Conservation (phyloP, 2,329 filamentous ascomycete species). For the Trichoderma semiorbis region DNA sequence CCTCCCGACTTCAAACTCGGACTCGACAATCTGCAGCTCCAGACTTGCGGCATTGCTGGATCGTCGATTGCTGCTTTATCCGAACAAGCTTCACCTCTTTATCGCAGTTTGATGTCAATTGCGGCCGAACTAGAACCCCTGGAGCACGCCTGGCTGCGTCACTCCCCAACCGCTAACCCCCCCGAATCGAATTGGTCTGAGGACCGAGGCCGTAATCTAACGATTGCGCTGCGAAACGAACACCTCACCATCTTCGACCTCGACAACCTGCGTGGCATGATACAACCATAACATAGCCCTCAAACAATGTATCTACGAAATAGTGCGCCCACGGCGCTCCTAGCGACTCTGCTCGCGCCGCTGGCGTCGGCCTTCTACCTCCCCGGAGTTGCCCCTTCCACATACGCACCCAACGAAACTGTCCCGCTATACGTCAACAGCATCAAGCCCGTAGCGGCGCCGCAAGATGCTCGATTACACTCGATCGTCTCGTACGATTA, state of each 20-base stretch:
- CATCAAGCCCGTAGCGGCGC: constrained; percentile 78
- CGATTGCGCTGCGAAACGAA: not conserved
- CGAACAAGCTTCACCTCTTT: not conserved
- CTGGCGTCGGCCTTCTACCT: constrained; percentile 81
- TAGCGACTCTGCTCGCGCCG: constrained; percentile 47
- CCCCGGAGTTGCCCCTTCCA: constrained; percentile 89
- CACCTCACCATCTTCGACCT: constrained; percentile 1
- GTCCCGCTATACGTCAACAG: constrained; percentile 92
- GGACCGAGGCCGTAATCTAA: not conserved
- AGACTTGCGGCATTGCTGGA: not conserved
- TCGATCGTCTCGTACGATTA: constrained; percentile 97
- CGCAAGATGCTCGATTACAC: constrained; percentile 74
- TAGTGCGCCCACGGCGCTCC: constrained; percentile 47
- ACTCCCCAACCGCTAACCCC: not conserved
- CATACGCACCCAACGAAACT: constrained; percentile 73
- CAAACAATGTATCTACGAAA: constrained; percentile 44
- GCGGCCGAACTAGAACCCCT: not conserved
- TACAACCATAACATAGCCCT: constrained; percentile 29
- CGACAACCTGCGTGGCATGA: constrained; percentile 27
- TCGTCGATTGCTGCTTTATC: not conserved
- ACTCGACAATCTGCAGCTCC: not conserved
- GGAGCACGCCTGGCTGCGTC: constrained; percentile 18
- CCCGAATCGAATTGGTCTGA: not conserved
- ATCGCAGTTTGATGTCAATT: not conserved
- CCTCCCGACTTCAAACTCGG: not conserved